These are phyloP conservation scores for Leccinum angustisporum DNA, from an alignment of 1,284 basidiomycete species.

Conservation along the genomic window DNA sequence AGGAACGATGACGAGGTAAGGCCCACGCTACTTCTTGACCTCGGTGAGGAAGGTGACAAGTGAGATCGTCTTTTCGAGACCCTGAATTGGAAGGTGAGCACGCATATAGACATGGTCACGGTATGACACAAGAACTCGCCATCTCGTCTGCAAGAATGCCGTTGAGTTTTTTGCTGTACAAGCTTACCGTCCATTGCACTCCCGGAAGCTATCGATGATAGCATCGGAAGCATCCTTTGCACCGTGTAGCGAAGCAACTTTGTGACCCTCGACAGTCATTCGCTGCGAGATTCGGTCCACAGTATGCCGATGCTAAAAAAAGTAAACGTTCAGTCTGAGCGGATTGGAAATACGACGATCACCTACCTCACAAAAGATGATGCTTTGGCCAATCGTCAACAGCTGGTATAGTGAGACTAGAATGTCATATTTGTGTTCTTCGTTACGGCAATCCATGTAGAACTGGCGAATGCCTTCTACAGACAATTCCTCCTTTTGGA, in stretches of 20 bases:
- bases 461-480: slow-evolving; percentile 97
- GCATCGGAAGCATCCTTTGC: slow-evolving; percentile 86
- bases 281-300: slow-evolving; percentile 91
- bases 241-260: slow-evolving; percentile 95
- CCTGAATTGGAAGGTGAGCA: slow-evolving; percentile 48
- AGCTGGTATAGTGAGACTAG: slow-evolving; percentile 89
- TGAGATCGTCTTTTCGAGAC: slow-evolving; percentile 95
- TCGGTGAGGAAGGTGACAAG: slow-evolving; percentile 97
- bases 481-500: slow-evolving; percentile 92
- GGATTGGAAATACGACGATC: background rate
- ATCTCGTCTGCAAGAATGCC: slow-evolving; percentile 98
- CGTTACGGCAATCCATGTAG: slow-evolving; percentile 92
- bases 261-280: slow-evolving; percentile 93
- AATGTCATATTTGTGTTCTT: slow-evolving; percentile 95
- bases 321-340: slow-evolving; percentile 6
- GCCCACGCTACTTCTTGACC: slow-evolving; percentile 86
- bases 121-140: slow-evolving; percentile 48
- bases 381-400: slow-evolving; percentile 94
- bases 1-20: slow-evolving; percentile 97
- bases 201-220: slow-evolving; percentile 94
- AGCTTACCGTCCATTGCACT: slow-evolving; percentile 98
- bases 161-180: slow-evolving; percentile 98
- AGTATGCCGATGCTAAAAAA: slow-evolving; percentile 75
- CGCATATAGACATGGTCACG: background rate
- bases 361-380: slow-evolving; percentile 90